Evolutionary conservation across 2,329 filamentous ascomycete genomes (phyloP).

Genomic region (Fusarium sp.): DNA sequence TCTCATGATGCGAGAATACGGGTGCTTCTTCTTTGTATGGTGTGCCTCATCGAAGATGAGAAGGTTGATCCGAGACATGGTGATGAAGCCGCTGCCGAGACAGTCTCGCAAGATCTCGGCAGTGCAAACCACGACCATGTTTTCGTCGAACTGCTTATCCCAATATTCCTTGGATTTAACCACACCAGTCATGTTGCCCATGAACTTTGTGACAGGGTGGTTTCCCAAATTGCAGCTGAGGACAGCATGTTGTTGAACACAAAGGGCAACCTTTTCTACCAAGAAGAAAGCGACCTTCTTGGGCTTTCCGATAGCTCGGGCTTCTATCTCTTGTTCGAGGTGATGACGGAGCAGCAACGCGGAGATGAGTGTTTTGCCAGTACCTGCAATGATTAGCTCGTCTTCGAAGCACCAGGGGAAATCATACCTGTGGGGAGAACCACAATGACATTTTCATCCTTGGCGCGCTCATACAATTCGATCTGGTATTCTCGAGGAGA

Average conservation of each 20-base stretch:
- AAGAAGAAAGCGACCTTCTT: conserved; percentile 86
- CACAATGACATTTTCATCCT: conserved; percentile 87
- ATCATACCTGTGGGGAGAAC: conserved; percentile 87
- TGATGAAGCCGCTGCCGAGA: conserved; percentile 82
- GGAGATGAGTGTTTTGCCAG: conserved; percentile 96
- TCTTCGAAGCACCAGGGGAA: fast-evolving
- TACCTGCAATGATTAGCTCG: conserved; percentile 65
- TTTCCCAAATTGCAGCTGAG: conserved; percentile 81
- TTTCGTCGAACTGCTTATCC: conserved; percentile 67
- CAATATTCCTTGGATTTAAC: conserved; percentile 61
- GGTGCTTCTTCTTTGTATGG: conserved; percentile 93
- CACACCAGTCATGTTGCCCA: conserved; percentile 73
- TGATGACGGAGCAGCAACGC: conserved; percentile 83
- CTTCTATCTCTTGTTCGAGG: conserved; percentile 81
- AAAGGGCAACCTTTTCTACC: conserved; percentile 89
- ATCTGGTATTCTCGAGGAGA: conserved; percentile 91
- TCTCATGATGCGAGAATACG: conserved; percentile 90
- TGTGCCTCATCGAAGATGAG: conserved; percentile 97
- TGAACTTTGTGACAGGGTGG: conserved; percentile 79
- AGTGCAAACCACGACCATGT: conserved; percentile 92
- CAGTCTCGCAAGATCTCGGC: conserved; percentile 87
- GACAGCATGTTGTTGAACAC: conserved; percentile 89
- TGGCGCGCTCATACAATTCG: conserved; percentile 91
- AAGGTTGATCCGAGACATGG: conserved; percentile 86
- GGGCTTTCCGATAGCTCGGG: conserved; percentile 70